Conservation (phyloP, 805 yeast species). For the Metschnikowia santaceciliae region DNA sequence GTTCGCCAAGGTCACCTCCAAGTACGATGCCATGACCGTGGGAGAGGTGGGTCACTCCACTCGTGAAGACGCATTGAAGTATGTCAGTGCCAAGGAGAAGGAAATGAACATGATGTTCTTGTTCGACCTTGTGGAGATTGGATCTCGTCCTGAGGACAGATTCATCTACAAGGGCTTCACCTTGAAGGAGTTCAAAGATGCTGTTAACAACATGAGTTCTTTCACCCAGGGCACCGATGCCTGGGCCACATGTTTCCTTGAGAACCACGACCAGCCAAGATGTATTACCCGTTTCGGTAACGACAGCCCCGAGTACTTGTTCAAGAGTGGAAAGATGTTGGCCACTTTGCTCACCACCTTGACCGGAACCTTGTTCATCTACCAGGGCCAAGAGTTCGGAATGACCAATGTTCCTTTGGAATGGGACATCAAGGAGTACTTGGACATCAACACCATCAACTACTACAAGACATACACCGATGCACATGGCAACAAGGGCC, state of each 20-base stretch:
- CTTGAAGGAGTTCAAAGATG: slow-evolving; percentile 40
- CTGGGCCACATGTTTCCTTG: slow-evolving; percentile 53
- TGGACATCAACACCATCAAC: slow-evolving; percentile 47
- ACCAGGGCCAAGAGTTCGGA: slow-evolving; percentile 62
- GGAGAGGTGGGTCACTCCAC: slow-evolving; percentile 50
- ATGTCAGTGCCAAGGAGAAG: slow-evolving; percentile 36
- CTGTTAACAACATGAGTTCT: slow-evolving; percentile 30
- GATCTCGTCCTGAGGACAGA: slow-evolving; percentile 33
- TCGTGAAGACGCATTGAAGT: slow-evolving; percentile 40
- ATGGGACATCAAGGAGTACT: slow-evolving; percentile 49
- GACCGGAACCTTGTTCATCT: slow-evolving; percentile 53
- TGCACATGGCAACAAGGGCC: slow-evolving; percentile 22
- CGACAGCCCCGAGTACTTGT: slow-evolving; percentile 27
- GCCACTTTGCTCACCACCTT: slow-evolving; percentile 43
- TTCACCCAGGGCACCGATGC: slow-evolving; percentile 49
- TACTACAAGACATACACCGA: slow-evolving; percentile 33
- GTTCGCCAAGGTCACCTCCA: slow-evolving; percentile 37
- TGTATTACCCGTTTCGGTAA: slow-evolving; percentile 50
- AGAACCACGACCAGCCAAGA: slow-evolving; percentile 60
- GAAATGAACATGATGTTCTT: slow-evolving; percentile 42
- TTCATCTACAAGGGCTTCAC: slow-evolving; percentile 31
- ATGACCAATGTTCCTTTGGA: slow-evolving; percentile 45
- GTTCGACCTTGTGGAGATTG: slow-evolving; percentile 34
- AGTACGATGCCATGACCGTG: slow-evolving; percentile 53
- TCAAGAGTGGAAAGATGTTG: slow-evolving; percentile 45